Conservation (phyloP, 2,329 filamentous ascomycete species). For the Emmonsia crescens region DNA sequence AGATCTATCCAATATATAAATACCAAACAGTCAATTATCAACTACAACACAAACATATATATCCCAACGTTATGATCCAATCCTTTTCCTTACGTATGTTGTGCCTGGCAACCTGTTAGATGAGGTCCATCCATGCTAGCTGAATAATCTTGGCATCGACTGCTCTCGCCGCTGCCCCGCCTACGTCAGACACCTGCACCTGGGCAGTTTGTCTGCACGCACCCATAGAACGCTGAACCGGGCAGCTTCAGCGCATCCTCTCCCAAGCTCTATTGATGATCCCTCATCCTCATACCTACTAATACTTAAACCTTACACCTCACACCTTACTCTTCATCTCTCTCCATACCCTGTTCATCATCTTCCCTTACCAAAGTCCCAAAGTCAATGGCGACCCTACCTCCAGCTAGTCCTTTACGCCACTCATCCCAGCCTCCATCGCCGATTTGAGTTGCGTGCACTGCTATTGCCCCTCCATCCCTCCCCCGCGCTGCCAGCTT, state of each 20-base stretch:
- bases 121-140: too few relatives aligned
- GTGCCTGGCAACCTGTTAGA: too few relatives aligned
- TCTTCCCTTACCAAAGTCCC: not conserved
- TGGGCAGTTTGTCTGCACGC: not conserved
- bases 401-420: not conserved
- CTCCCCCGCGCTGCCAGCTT: slow-evolving; percentile 22
- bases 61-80: not conserved
- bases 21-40: not conserved
- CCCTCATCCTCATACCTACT: too few relatives aligned
- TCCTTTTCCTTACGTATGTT: not conserved
- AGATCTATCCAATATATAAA: not conserved
- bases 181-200: slow-evolving; percentile 10
- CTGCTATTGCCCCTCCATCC: not conserved
- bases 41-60: not conserved
- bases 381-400: slow-evolving; percentile 4
- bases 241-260: not conserved
- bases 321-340: not conserved
- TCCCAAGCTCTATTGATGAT: not conserved
- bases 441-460: slow-evolving; percentile 4
- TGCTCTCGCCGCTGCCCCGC: slow-evolving; percentile 6
- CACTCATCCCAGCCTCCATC: slow-evolving; percentile 8
- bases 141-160: not conserved
- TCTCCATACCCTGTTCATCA: not conserved
- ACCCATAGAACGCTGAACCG: not conserved
- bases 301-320: not conserved